Conservation (phyloP, 2,329 filamentous ascomycete species). For the Nemania sp. region DNA sequence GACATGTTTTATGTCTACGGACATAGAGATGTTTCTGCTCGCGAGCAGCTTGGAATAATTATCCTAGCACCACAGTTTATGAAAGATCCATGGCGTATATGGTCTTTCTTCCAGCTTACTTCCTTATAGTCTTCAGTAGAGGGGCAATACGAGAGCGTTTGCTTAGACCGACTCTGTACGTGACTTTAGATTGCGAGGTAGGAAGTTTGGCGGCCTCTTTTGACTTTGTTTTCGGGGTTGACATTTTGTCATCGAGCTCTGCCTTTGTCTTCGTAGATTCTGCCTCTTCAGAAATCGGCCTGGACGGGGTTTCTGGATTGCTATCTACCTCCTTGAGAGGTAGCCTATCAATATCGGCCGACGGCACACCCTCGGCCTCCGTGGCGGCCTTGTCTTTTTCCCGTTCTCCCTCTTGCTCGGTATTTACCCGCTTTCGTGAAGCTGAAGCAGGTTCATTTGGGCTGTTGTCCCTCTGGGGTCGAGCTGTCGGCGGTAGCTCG, state of each 20-base stretch:
- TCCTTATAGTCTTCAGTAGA: conserved; percentile 51
- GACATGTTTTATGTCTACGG: neutral
- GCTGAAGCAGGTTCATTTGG: conserved; percentile 7
- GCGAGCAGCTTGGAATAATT: neutral
- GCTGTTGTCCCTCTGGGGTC: conserved; percentile 7
- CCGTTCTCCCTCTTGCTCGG: conserved; percentile 16
- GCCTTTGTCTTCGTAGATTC: conserved; percentile 1
- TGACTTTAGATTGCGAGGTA: conserved; percentile 43
- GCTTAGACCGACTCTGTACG: conserved; percentile 54
- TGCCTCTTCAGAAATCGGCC: conserved; percentile 9
- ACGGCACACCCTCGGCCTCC: conserved; percentile 19
- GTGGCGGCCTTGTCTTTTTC: conserved; percentile 16
- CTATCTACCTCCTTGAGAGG: conserved; percentile 33
- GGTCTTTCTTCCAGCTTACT: conserved; percentile 36
- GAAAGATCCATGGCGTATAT: neutral
- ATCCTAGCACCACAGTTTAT: neutral
- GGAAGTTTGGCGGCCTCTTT: conserved; percentile 29
- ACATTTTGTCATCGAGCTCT: conserved; percentile 10
- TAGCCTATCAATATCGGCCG: conserved; percentile 8
- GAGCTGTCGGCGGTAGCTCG: conserved; percentile 2
- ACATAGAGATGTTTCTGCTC: too few relatives aligned
- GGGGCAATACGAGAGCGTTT: conserved; percentile 53
- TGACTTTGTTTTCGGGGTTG: conserved; percentile 18
- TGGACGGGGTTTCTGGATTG: conserved; percentile 27
- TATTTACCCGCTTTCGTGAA: conserved; percentile 2